Base-by-base conservation (phyloP, 1,139 yeast genomes). In the Suhomyces terraborum region DNA sequence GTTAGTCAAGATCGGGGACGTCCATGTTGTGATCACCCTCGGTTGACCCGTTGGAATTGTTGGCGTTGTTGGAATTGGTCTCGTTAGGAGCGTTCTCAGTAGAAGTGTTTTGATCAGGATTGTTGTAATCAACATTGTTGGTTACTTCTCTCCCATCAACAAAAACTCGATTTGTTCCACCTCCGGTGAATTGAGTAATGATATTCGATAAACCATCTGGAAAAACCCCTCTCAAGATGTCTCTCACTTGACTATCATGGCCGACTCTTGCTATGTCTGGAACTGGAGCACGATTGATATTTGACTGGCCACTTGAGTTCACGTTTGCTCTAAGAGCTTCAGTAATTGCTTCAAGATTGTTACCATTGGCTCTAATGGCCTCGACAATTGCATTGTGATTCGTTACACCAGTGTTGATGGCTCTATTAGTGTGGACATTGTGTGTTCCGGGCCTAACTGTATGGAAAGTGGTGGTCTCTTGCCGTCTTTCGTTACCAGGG, bases 121-220 rank as follows among this genome's bases (percentile, higher is more conserved):
- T n/a, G 29, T 19, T 29, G 4, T 23, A 12, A 6, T 17, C 14
- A n/a, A 30, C 13, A 7, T 18, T 26, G 23, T 14, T 26, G 14
- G 23, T 25, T 13, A 48, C 37, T 19, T 40, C 45, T 32, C 41
- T 49, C 8, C 47, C 49, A 37, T 46, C 41, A n/a, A 52, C 47
- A 28, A 40, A 47, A 4, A 47, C 44, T 18, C 49, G 35, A 26
- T 36, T 46, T 16, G 38, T 32, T 31, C 37, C 38, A 4, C 51
- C 52, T n/a, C 28, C 38, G 2, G 51, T 35, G 25, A 50, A 36
- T 18, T 48, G 53, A 6, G 49, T 38, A n/a, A 49, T 42, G 16
- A 48, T 45, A 20, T 38, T 48, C 12, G 46, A 29, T n/a, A 50
- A 35, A 1, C 53, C 48, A 9, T 48, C 53, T 1, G 53, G 53